phyloP scores from a whole-genome alignment of 495 filamentous ascomycete genomes.

The Lasiosphaeris hirsuta region DNA sequence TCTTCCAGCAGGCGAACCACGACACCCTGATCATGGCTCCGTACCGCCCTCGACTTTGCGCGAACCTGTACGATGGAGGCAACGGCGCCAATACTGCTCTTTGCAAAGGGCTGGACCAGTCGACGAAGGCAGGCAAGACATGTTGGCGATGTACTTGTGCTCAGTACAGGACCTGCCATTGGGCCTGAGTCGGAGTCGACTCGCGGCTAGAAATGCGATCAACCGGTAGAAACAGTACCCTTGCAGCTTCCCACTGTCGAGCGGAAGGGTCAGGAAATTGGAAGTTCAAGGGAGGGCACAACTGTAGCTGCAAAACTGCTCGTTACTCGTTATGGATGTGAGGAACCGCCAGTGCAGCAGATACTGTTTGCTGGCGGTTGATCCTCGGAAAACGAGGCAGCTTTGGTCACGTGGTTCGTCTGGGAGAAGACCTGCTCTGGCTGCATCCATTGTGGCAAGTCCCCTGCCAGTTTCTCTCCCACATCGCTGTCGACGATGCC shows the following conservation, averaged over 20 bases:
- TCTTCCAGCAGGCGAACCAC: slow-evolving; percentile 59
- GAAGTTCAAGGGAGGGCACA: too few relatives aligned
- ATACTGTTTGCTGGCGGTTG: too few relatives aligned
- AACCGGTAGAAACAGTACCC: background rate
- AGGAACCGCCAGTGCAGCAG: too few relatives aligned
- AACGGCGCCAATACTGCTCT: slow-evolving; percentile 7
- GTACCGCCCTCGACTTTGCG: slow-evolving; percentile 24
- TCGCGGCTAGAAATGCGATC: background rate
- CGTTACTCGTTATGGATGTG: too few relatives aligned
- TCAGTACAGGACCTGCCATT: slow-evolving; percentile 20
- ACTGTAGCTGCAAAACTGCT: too few relatives aligned
- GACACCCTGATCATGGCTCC: slow-evolving; percentile 40
- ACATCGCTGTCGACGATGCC: too few relatives aligned
- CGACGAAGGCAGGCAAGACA: slow-evolving; percentile 32
- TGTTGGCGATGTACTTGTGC: slow-evolving; percentile 18
- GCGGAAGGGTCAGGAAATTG: background rate
- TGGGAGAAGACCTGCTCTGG: too few relatives aligned
- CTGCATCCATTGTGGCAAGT: too few relatives aligned
- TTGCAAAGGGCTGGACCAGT: slow-evolving; percentile 20
- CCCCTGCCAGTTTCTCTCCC: too few relatives aligned
- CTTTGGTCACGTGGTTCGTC: too few relatives aligned
- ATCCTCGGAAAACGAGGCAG: too few relatives aligned
- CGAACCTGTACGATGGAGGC: slow-evolving; percentile 24
- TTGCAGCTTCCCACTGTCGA: background rate
- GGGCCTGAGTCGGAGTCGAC: background rate